Evolutionary conservation across 108 stramenopile species (phyloP), one percentile per base, ranked within the genome.

Genomic region (Aurantiochytrium sp.): DNA sequence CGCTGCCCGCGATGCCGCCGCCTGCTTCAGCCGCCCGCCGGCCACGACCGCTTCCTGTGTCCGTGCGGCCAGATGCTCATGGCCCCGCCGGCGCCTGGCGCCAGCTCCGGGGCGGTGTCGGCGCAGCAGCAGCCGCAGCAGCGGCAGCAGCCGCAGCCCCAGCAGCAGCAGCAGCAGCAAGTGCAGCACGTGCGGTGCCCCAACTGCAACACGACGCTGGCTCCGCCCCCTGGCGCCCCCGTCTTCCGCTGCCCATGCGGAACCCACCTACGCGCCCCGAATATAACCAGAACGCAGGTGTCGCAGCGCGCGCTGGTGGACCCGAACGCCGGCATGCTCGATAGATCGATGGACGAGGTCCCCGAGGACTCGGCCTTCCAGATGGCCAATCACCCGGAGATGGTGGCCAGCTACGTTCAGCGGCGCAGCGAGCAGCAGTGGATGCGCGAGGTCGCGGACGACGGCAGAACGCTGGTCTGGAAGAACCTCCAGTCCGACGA

Each of bases 131-230:
- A 81, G 37, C 69, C 12, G 3, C 42, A 41, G 32, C 59, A 30
- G 24, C 55, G 5, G 10, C 59, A 30, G 19, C 21, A 2, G 27
- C 59, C 6, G 31, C 27, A 65, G 27, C 6, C 59, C 2, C 15
- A 6, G 59, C 0, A 17, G 27, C 59, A 65, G n/a, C 31, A n/a
- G 31, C 59, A 65, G 42, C 27, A 81, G 17, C 69, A 81, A 48
- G 69, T 81, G 19, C 69, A 81, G 45, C 69, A 81, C 45, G 69
- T 81, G 69, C 69, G 69, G 10, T 81, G 69, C 69, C 69, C 69
- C 36, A 81, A 22, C 24, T 81, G 69, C 45, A 45, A 41, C 42
- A 81, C 69, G 36, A 81, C 69, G 45, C 69, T 81, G 36, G 69
- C 45, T 5, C 69, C 69, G 3, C 69, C 69, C 12, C 69, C 69